Percentiles rank a stretch among this genome's conserved stretches.
phyloP scores from a whole-genome alignment of 1,284 basidiomycete genomes.

The Rugosomyces carneus region DNA sequence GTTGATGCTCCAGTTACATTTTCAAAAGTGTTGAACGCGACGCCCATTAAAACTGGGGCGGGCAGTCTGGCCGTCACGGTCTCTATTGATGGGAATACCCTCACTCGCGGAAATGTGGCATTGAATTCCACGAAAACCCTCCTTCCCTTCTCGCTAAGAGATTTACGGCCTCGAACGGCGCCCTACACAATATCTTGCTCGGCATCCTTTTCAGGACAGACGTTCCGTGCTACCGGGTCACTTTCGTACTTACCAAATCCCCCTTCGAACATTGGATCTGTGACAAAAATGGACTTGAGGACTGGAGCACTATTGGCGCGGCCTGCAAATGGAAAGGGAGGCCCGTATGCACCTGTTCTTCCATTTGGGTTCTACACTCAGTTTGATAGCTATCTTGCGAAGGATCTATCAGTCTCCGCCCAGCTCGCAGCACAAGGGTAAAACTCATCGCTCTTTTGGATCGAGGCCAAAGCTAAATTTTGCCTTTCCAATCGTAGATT shows the following conservation, averaged over 20 bases:
- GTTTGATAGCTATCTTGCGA: conserved; percentile 53
- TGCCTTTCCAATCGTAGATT: conserved; percentile 22
- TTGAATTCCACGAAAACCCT: conserved; percentile 47
- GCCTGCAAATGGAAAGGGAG: conserved; percentile 39
- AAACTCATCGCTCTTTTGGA: conserved; percentile 13
- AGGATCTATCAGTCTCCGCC: conserved; percentile 50
- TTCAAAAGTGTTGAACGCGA: conserved; percentile 36
- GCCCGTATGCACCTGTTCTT: conserved; percentile 53
- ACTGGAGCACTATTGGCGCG: conserved; percentile 63
- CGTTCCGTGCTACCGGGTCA: conserved; percentile 38
- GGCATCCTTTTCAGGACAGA: conserved; percentile 36
- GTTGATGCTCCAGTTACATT: conserved; percentile 55
- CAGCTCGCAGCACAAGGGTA: conserved; percentile 60
- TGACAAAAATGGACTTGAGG: conserved; percentile 65
- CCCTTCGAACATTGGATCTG: conserved; percentile 36
- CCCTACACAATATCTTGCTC: conserved; percentile 51
- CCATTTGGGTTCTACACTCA: conserved; percentile 72
- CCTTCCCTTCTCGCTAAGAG: conserved; percentile 44
- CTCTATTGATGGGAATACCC: conserved; percentile 29
- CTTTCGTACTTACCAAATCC: conserved; percentile 59
- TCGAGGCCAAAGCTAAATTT: not conserved
- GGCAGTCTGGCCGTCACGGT: conserved; percentile 25
- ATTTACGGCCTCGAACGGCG: conserved; percentile 36
- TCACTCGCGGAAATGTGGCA: conserved; percentile 40
- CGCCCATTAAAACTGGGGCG: conserved; percentile 33